These are phyloP conservation scores for Phaeoacremonium minimum DNA, from an alignment of 2,329 filamentous ascomycete genomes.

Conservation along the genomic window DNA sequence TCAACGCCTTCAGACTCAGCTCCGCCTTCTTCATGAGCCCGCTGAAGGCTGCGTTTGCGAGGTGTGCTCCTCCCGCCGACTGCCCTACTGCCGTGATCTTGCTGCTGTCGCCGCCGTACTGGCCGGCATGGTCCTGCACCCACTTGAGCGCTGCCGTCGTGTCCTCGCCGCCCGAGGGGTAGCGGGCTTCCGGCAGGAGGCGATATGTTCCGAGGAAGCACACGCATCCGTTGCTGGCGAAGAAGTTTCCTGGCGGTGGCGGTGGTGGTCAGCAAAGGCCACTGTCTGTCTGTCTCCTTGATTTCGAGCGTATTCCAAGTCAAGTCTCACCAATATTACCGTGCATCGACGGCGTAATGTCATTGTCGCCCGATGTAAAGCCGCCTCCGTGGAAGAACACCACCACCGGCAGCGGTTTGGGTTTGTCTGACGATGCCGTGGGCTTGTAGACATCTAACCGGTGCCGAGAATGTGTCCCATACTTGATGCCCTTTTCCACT, in stretches of 20 bases:
- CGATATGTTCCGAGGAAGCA: conserved; percentile 17
- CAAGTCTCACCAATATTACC: conserved; percentile 7
- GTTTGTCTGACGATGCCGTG: conserved; percentile 1
- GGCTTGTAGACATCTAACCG: conserved; percentile 11
- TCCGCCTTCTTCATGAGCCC: conserved; percentile 5
- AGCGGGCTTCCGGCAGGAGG: conserved; percentile 11
- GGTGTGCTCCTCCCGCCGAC: conserved; percentile 12
- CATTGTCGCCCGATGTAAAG: conserved; percentile 12
- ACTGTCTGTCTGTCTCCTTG: too few relatives aligned
- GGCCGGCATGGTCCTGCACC: conserved; percentile 13
- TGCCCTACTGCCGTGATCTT: conserved; percentile 12
- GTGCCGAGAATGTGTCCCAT: conserved; percentile 8
- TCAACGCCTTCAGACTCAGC: conserved; percentile 3
- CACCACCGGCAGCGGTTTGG: conserved; percentile 9
- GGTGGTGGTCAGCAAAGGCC: too few relatives aligned
- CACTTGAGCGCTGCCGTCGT: conserved; percentile 8
- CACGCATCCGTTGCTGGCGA: conserved; percentile 16
- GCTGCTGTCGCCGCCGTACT: conserved; percentile 12
- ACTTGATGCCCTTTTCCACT: conserved; percentile 10
- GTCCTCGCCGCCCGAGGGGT: conserved; percentile 12
- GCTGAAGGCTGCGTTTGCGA: conserved; percentile 8
- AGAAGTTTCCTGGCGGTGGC: conserved; percentile 12
- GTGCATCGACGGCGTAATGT: conserved; percentile 9
- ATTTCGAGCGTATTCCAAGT: background rate
- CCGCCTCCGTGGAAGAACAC: conserved; percentile 16